phyloP scores from a whole-genome alignment of 805 yeast species.

The Yamadazyma phyllophila region DNA sequence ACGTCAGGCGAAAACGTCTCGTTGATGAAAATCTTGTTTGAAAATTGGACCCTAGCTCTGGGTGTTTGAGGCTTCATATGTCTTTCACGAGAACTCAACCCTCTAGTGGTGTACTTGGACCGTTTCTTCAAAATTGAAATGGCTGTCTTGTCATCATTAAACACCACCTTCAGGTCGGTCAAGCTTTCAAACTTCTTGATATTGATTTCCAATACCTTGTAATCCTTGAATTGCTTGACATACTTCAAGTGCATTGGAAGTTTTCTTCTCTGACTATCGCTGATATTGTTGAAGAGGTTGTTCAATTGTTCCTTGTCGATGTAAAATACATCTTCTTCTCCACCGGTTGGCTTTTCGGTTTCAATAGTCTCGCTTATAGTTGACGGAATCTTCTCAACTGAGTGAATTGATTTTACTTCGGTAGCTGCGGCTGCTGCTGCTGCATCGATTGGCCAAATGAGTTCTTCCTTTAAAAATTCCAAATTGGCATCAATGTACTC shows the following conservation, averaged over 20 bases:
- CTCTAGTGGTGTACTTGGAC: conserved; percentile 1
- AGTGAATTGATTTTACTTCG: conserved; percentile 10
- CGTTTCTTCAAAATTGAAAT: conserved; percentile 16
- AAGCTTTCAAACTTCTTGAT: conserved; percentile 31
- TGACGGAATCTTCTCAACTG: conserved; percentile 4
- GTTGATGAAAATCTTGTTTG: conserved; percentile 46
- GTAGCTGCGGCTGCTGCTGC: conserved; percentile 1
- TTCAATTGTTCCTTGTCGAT: conserved; percentile 26
- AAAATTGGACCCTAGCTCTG: conserved; percentile 37
- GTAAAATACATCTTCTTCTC: conserved; percentile 18
- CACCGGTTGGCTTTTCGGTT: conserved; percentile 3
- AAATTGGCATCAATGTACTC: conserved; percentile 34
- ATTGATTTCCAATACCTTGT: conserved; percentile 25
- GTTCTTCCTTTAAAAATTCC: conserved; percentile 25
- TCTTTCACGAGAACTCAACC: conserved; percentile 1
- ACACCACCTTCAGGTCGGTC: conserved; percentile 6
- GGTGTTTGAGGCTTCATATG: neutral
- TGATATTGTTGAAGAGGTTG: conserved; percentile 22
- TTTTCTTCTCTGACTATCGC: conserved; percentile 21
- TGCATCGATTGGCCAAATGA: conserved; percentile 21
- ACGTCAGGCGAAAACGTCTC: conserved; percentile 51
- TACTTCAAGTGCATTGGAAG: conserved; percentile 35
- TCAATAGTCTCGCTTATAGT: conserved; percentile 7
- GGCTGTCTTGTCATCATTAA: neutral
- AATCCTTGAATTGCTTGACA: conserved; percentile 38